A percentile compares a stretch with the other conserved stretches of the same genome.
phyloP scores from a whole-genome alignment of 1,139 yeast genomes.

The Pichiaceae sp. region DNA sequence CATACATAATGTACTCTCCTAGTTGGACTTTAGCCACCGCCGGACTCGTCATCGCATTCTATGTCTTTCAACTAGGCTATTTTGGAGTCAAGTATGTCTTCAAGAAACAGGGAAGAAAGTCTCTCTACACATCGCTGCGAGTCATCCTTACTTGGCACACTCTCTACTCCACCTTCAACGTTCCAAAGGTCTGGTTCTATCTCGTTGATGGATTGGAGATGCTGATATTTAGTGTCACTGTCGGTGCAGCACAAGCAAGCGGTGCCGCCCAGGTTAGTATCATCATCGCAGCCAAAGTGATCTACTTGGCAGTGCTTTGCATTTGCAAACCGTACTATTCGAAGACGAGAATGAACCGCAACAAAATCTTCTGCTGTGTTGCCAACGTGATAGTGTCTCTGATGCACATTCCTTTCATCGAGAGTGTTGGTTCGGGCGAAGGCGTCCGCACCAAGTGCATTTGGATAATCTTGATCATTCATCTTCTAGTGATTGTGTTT shows the following conservation, averaged over 20 bases:
- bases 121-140: constrained; percentile 39
- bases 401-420: constrained; percentile 35
- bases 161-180: constrained; percentile 36
- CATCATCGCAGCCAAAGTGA: constrained; percentile 30
- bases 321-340: constrained; percentile 34
- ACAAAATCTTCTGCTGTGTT: constrained; percentile 30
- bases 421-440: constrained; percentile 28
- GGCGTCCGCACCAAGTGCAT: constrained; percentile 32
- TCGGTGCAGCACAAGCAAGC: constrained; percentile 35
- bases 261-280: constrained; percentile 38
- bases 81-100: constrained; percentile 26
- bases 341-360: constrained; percentile 30
- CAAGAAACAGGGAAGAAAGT: constrained; percentile 12
- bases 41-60: constrained; percentile 27
- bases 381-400: constrained; percentile 32
- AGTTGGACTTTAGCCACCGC: constrained; percentile 23
- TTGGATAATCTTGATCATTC: constrained; percentile 33
- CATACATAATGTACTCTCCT: background rate
- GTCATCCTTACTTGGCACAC: constrained; percentile 40
- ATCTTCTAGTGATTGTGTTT: constrained; percentile 28
- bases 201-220: constrained; percentile 28
- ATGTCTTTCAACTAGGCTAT: constrained; percentile 17
- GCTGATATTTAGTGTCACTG: constrained; percentile 30
- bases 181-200: constrained; percentile 32
- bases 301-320: constrained; percentile 27